Base-by-base conservation (phyloP, 345 rosid species). In the Hibiscus mutabilis region DNA sequence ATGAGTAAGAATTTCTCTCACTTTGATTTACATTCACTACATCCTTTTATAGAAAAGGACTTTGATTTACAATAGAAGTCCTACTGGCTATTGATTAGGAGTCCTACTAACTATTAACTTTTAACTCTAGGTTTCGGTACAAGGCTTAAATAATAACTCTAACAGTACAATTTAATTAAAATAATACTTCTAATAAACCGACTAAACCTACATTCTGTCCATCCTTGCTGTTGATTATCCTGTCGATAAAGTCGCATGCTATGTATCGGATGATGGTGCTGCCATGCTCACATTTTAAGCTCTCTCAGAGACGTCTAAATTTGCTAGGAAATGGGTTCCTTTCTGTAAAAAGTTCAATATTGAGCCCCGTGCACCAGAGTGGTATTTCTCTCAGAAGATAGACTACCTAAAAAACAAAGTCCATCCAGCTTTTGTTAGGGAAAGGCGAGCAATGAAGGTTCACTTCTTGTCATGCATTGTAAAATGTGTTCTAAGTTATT, bases 261-360 rank as follows among this genome's bases (percentile, higher is more conserved):
- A 95, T 77, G 99, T 95, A 51, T 92, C 99, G 14, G 99, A 95
- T 74, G 99, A 95, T 78, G 99, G 99, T 81, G 99, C 99, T 73
- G 97, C 99, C 21, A 95, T 95, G 99, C 99, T 95, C 73, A 95
- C 99, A 21, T 95, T 95, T 60, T 98, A 95, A 81, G 98, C 99
- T 56, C 98, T 95, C 22, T 95, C 99, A 0, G 98, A 95, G 84
- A 95, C 99, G 6, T 92, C 99, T 1, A 97, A 92, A 76, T 95
- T 95, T 73, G 97, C 99, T 15, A 87, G 92, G 79, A 90, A 89
- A 75, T 95, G 99, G 99, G 99, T 95, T 63, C 99, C 99, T 47
- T 95, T 95, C 86, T 92, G 99, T 77, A 95, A 95, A 82, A 95
- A 90, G 59, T 92, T 63, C 68, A 82, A 79, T 69, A 88, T 95